Conservation (phyloP, 192 early-diverging fungal species). For the Radiomyces spectabilis region DNA sequence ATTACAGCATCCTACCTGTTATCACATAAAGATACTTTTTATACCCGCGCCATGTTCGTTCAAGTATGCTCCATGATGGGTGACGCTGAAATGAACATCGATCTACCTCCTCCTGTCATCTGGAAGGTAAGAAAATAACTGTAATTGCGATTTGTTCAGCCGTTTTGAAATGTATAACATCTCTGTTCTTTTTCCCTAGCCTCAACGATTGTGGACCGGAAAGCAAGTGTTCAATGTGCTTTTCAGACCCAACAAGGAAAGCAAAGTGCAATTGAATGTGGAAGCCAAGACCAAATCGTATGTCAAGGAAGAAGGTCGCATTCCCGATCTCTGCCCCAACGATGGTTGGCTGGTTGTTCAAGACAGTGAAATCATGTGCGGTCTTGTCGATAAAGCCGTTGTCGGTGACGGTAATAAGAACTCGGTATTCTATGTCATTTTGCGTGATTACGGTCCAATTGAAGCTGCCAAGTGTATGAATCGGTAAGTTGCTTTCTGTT, state of each 20-base stretch:
- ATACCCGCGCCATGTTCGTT: constrained; percentile 86
- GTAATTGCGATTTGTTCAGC: constrained; percentile 23
- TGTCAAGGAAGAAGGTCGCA: constrained; percentile 47
- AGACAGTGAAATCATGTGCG: constrained; percentile 94
- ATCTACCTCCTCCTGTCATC: constrained; percentile 91
- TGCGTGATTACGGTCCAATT: constrained; percentile 84
- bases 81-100: constrained; percentile 77
- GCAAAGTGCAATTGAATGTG: constrained; percentile 72
- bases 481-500: constrained; percentile 35
- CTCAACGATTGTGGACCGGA: constrained; percentile 88
- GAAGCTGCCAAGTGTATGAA: constrained; percentile 93
- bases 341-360: constrained; percentile 89
- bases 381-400: constrained; percentile 87
- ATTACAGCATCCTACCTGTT: constrained; percentile 93
- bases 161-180: constrained; percentile 2
- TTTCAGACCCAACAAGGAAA: constrained; percentile 72
- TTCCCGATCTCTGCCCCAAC: constrained; percentile 74
- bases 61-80: constrained; percentile 91
- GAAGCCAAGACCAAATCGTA: constrained; percentile 82
- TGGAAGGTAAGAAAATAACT: constrained; percentile 45
- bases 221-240: constrained; percentile 92
- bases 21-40: constrained; percentile 91
- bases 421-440: constrained; percentile 87
- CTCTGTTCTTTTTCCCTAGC: constrained; percentile 24
- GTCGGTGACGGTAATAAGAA: constrained; percentile 97